phyloP scores from a whole-genome alignment of 2,329 filamentous ascomycete species.

The Ascosphaera acerosa region DNA sequence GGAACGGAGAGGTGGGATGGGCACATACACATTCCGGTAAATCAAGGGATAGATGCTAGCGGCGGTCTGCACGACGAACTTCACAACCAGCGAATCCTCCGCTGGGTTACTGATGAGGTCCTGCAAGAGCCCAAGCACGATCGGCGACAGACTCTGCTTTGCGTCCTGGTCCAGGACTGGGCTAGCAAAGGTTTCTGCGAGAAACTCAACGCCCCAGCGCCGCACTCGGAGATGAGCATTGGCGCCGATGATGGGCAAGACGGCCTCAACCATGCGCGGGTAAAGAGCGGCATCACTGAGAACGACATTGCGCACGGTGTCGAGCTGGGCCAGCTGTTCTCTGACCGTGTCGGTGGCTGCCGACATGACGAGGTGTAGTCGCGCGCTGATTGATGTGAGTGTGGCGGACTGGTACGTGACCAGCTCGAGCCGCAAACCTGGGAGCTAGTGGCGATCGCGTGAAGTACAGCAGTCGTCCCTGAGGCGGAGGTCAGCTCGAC shows the following conservation, averaged over 20 bases:
- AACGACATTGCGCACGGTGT: slow-evolving; percentile 72
- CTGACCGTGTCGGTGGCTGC: slow-evolving; percentile 28
- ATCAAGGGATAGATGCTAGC: slow-evolving; percentile 84
- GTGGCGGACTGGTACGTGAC: not conserved
- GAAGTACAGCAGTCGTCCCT: too few relatives aligned
- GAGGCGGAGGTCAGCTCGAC: too few relatives aligned
- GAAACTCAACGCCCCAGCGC: slow-evolving; percentile 88
- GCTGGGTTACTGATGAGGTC: slow-evolving; percentile 42
- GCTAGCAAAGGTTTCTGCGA: slow-evolving; percentile 86
- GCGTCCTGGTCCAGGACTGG: slow-evolving; percentile 52
- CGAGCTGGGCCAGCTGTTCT: slow-evolving; percentile 66
- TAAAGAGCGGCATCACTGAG: slow-evolving; percentile 73
- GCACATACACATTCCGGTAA: slow-evolving; percentile 78
- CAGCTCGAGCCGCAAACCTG: too few relatives aligned
- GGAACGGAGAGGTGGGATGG: too few relatives aligned
- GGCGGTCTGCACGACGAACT: slow-evolving; percentile 64
- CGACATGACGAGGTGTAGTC: slow-evolving; percentile 3
- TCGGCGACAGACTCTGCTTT: slow-evolving; percentile 56
- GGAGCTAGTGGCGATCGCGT: too few relatives aligned
- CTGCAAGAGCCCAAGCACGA: slow-evolving; percentile 53
- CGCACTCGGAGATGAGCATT: slow-evolving; percentile 53
- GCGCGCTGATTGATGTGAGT: slow-evolving; percentile 3
- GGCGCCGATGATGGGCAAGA: slow-evolving; percentile 71
- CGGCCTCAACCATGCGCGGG: slow-evolving; percentile 69
- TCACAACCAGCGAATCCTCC: slow-evolving; percentile 57